Base-by-base conservation (phyloP, 345 rosid species). In the Raphanus sativus region DNA sequence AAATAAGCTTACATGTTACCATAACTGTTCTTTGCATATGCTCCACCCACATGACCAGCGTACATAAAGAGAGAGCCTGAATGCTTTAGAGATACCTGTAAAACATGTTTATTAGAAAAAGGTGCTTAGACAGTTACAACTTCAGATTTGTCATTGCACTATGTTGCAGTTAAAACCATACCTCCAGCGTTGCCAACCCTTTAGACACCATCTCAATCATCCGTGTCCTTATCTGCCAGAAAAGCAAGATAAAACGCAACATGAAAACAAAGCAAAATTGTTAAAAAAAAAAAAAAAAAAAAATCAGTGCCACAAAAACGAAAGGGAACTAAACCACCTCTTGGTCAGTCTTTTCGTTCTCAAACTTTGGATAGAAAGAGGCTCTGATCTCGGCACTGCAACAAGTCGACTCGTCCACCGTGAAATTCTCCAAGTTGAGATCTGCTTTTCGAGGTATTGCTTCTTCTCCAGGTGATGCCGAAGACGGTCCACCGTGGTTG, bases 1-100 rank as follows among this genome's bases (percentile, higher is more conserved):
- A 79, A 36, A 29, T 71, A 26, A 80, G 36, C 93, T 58, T 90
- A 94, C 99, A 92, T 85, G 74, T 94, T 94, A 45, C 98, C 99
- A 77, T 86, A 94, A 86, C 99, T 94, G 82, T 94, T 94, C 86
- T 94, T 94, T 80, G 99, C 99, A 92, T 92, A 94, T 62, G 99
- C 98, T 80, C 99, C 99, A 67, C 98, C 98, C 55, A 78, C 83
- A 62, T 84, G 80, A 42, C 99, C 98, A 3, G 98, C 98, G 52
- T 92, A 94, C 99, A 94, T 94, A 81, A 94, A 94, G 67, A 94
- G 98, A 45, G 99, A 94, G 62, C 99, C 99, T 56, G 99, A 94
- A 69, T 94, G 99, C 84, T 94, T 94, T 38, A 92, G 91, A 8
- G 98, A 85, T 69, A 94, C 98, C 98, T 94, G 87, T 69, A 50